Evolutionary conservation across 1,284 basidiomycete species (phyloP).

Genomic region (Butyriboletus appendiculatus): DNA sequence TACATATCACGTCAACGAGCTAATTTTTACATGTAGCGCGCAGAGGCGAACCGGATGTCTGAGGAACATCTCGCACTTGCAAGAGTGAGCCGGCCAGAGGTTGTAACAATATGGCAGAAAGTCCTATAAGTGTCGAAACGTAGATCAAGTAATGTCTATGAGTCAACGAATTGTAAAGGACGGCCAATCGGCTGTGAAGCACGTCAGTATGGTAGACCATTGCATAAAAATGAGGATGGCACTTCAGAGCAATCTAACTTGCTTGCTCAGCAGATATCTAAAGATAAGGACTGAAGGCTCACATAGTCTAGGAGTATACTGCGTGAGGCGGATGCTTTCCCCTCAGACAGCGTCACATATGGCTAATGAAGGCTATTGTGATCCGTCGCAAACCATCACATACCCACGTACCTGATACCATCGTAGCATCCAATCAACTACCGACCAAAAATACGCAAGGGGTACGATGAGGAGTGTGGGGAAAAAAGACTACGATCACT

Average conservation of each 20-base stretch:
- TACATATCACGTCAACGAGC: conserved; percentile 21
- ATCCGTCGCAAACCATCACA: conserved; percentile 21
- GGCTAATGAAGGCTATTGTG: conserved; percentile 38
- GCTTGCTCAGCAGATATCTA: background rate
- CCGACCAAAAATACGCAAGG: conserved; percentile 43
- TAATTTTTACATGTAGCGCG: background rate
- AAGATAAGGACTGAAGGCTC: conserved; percentile 17
- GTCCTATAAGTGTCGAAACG: conserved; percentile 47
- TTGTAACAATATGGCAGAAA: conserved; percentile 47
- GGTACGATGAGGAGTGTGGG: conserved; percentile 48
- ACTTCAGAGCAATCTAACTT: conserved; percentile 48
- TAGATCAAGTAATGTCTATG: conserved; percentile 54
- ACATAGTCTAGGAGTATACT: conserved; percentile 66
- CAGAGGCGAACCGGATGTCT: conserved; percentile 37
- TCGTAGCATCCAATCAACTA: conserved; percentile 49
- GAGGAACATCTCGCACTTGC: conserved; percentile 44
- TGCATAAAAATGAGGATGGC: background rate
- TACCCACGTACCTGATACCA: conserved; percentile 47
- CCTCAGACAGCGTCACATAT: conserved; percentile 54
- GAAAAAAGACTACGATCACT: conserved; percentile 50
- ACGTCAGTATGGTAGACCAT: conserved; percentile 7
- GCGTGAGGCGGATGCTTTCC: conserved; percentile 51
- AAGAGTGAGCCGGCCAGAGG: conserved; percentile 61
- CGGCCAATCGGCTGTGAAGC: conserved; percentile 34
- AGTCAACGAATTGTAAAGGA: conserved; percentile 42